Percentiles rank a stretch among this genome's conserved stretches.
Conservation (phyloP, 192 early-diverging fungal species). For the Glomus cerebriforme region DNA sequence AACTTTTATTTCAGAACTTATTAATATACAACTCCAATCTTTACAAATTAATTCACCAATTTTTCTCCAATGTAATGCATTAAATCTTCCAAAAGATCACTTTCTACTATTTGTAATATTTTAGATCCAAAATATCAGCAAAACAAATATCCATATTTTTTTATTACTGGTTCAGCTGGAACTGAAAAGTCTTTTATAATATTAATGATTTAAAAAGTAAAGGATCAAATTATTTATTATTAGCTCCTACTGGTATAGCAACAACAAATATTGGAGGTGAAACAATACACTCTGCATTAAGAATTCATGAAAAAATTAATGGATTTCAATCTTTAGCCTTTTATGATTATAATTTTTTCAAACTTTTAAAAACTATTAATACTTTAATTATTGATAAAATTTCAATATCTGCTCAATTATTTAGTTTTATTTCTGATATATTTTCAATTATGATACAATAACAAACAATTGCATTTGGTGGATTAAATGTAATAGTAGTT, state of each 20-base stretch:
- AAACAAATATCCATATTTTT: background rate
- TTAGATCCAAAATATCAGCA: background rate
- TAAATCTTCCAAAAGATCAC: background rate
- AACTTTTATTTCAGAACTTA: too few relatives aligned
- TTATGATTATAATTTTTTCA: background rate
- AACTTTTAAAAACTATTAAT: background rate
- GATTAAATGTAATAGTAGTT: background rate
- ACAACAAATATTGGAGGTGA: background rate
- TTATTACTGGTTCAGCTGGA: background rate
- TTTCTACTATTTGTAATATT: background rate
- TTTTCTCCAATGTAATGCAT: too few relatives aligned
- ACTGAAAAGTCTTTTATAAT: slow-evolving; percentile 3
- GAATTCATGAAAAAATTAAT: background rate
- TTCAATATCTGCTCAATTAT: background rate
- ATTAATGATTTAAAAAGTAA: background rate
- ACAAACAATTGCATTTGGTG: background rate
- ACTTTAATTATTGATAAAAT: slow-evolving; percentile 22
- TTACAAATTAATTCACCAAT: background rate
- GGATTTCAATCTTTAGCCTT: background rate
- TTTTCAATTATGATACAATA: background rate
- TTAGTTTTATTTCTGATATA: slow-evolving; percentile 10
- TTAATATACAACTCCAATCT: too few relatives aligned
- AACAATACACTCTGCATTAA: background rate
- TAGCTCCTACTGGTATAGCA: background rate
- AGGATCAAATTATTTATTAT: too few relatives aligned